Base-by-base conservation (phyloP, 805 yeast species). In the Ogataea sp. region DNA sequence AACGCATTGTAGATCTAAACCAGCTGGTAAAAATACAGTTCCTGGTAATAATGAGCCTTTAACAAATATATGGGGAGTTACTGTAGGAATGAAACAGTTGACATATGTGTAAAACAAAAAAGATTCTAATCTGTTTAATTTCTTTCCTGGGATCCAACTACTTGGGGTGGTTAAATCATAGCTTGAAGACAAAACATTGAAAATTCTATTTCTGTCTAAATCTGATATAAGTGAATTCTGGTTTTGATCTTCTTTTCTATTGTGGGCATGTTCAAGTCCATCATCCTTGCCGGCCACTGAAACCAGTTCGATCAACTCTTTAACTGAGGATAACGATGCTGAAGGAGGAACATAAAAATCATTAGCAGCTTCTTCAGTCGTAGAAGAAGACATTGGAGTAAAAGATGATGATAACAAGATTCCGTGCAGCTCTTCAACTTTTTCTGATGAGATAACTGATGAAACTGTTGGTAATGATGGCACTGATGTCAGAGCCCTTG, bases 141-240 rank as follows among this genome's bases (percentile, higher is more conserved):
- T 26, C 9, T 28, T 15, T 17, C 41, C 41, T 14, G 41, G 41
- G 15, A 39, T 39, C 41, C 41, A 39, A 13, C 18, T 34, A 14
- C 32, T 17, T 14, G 38, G 31, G n/a, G 32, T 26, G 2, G 24
- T 20, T n/a, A 35, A n/a, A 17, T 35, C 38, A 21, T 35, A 35
- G 3, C 32, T 8, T 3, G 38, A 35, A 3, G 32, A 20, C 11
- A 35, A 14, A n/a, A 35, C 24, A n/a, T 35, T 11, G 8, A 26
- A 4, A 11, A 21, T 28, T n/a, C n/a, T 35, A 10, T 15, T 7
- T 16, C 29, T 26, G 11, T 35, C 32, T 17, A 6, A 7, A 13
- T 21, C 20, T 10, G 34, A 17, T 3, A 30, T 29, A 6, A 30
- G 8, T 10, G 9, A n/a, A n/a, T n/a, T n/a, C n/a, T n/a, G n/a